Percentiles rank a stretch among this genome's conserved stretches.
Conservation (phyloP, 2,329 filamentous ascomycete genomes). For the Lachnellula willkommii region DNA sequence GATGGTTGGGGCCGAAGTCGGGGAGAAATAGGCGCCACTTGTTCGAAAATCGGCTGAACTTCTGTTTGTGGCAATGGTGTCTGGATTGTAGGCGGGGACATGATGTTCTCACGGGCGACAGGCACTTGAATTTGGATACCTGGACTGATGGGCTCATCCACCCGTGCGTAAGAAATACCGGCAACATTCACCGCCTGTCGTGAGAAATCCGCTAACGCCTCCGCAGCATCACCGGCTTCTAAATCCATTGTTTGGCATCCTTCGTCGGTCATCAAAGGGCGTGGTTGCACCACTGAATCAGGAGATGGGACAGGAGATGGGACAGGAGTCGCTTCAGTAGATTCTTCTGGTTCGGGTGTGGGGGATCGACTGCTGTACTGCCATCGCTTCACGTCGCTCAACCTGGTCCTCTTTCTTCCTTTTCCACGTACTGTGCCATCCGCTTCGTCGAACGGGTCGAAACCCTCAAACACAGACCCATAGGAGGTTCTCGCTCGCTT, state of each 20-base stretch:
- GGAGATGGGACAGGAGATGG: conserved; percentile 8
- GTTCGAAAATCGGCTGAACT: neutral
- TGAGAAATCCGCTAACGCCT: conserved; percentile 18
- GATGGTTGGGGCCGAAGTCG: conserved; percentile 23
- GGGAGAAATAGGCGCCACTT: conserved; percentile 16
- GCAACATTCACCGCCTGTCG: conserved; percentile 20
- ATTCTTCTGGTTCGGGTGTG: conserved; percentile 50
- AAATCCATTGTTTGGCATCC: conserved; percentile 37
- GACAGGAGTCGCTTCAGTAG: conserved; percentile 8
- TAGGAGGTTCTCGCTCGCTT: conserved; percentile 67
- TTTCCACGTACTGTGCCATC: conserved; percentile 55
- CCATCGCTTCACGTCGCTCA: conserved; percentile 57
- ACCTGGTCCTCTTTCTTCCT: conserved; percentile 65
- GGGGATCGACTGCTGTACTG: conserved; percentile 65
- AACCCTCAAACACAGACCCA: conserved; percentile 56
- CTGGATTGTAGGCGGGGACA: conserved; percentile 3
- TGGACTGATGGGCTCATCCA: neutral
- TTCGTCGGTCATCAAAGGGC: conserved; percentile 34
- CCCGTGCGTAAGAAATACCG: conserved; percentile 7
- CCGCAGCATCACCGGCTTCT: conserved; percentile 22
- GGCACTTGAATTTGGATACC: neutral
- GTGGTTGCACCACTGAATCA: conserved; percentile 16
- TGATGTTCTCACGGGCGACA: neutral
- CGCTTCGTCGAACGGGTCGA: conserved; percentile 59
- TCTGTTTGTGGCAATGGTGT: neutral